phyloP scores from a whole-genome alignment of 352 stramenopile genomes.

The Blastocystis sp. region DNA sequence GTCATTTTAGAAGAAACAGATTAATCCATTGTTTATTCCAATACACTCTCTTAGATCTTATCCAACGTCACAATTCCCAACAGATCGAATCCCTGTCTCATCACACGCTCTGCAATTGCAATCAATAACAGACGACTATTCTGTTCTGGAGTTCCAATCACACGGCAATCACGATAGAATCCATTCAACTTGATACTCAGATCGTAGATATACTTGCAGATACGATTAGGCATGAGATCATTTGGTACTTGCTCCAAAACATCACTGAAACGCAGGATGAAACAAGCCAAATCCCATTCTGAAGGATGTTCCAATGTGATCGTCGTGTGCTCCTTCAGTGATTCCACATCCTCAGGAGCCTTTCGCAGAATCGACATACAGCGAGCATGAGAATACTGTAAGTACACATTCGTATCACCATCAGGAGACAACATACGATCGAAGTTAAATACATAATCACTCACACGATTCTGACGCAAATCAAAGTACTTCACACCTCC shows the following conservation, averaged over 20 bases:
- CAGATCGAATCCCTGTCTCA: conserved; percentile 83
- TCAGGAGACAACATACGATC: conserved; percentile 97
- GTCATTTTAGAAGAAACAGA: conserved; percentile 56
- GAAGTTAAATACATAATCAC: conserved; percentile 97
- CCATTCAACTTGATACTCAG: conserved; percentile 88
- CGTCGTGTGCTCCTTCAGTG: conserved; percentile 65
- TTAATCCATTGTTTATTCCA: conserved; percentile 12
- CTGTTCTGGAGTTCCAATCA: conserved; percentile 86
- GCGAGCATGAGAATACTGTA: conserved; percentile 96
- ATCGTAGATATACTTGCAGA: conserved; percentile 96
- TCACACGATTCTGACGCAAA: conserved; percentile 88
- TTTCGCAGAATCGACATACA: conserved; percentile 91
- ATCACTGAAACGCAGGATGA: conserved; percentile 86
- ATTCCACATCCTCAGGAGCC: conserved; percentile 69
- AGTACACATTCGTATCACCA: conserved; percentile 97
- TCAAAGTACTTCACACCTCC: conserved; percentile 99
- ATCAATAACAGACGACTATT: conserved; percentile 89
- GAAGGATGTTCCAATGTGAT: conserved; percentile 70
- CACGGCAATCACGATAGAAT: conserved; percentile 93
- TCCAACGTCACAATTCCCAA: conserved; percentile 84
- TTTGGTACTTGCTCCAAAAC: conserved; percentile 84
- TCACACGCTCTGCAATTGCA: conserved; percentile 84
- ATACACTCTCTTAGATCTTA: conserved; percentile 76
- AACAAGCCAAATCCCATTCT: conserved; percentile 71
- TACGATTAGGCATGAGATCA: conserved; percentile 88